Percentiles rank a stretch among this genome's conserved stretches.
These are phyloP conservation scores for Artomyces pyxidatus DNA, from an alignment of 768 basidiomycete species.

Conservation along the genomic window DNA sequence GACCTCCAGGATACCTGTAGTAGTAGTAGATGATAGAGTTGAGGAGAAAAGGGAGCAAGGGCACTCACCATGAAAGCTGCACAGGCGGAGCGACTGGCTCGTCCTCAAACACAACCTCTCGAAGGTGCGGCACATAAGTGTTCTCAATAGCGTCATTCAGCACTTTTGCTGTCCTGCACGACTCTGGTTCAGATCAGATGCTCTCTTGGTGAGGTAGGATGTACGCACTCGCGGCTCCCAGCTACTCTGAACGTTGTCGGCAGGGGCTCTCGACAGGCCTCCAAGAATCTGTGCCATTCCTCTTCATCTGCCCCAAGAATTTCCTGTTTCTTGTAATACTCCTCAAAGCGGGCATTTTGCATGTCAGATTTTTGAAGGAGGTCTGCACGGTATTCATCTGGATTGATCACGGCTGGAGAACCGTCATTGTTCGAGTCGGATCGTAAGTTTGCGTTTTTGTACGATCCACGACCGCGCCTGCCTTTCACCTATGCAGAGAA, in stretches of 20 bases:
- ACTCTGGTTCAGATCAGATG: constrained; percentile 4
- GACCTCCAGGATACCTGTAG: constrained; percentile 83
- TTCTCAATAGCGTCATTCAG: constrained; percentile 75
- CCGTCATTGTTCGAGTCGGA: neutral
- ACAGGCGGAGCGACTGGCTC: constrained; percentile 69
- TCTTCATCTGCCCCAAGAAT: constrained; percentile 51
- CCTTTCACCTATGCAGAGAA: neutral
- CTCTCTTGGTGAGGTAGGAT: constrained; percentile 14
- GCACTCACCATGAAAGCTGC: constrained; percentile 72
- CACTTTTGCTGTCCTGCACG: constrained; percentile 50
- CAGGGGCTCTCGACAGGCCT: constrained; percentile 56
- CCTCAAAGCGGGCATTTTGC: constrained; percentile 59
- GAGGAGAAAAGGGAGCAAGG: neutral
- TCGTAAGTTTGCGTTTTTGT: neutral
- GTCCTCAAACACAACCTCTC: constrained; percentile 67
- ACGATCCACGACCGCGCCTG: neutral
- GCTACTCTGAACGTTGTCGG: constrained; percentile 94
- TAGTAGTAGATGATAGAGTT: neutral
- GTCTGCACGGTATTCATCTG: constrained; percentile 37
- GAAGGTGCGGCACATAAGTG: constrained; percentile 70
- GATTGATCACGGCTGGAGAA: neutral
- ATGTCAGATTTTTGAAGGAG: constrained; percentile 54
- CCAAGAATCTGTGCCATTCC: constrained; percentile 74
- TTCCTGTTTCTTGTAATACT: constrained; percentile 69
- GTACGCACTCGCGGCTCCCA: constrained; percentile 72